Conservation (phyloP, 2,329 filamentous ascomycete species). For the Claviceps sp. region DNA sequence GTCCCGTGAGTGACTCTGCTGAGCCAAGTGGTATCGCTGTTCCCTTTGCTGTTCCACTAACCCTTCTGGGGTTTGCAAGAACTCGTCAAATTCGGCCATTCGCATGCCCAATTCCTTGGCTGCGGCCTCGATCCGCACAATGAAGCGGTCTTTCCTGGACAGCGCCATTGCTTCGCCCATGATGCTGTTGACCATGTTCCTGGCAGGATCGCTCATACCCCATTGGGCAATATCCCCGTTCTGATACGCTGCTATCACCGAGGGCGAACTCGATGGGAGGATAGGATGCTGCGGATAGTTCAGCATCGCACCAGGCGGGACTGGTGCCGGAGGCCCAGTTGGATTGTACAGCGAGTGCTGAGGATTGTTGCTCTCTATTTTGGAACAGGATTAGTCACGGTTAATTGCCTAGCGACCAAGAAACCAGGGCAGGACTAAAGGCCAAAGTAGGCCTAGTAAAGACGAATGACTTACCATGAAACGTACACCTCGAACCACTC, state of each 20-base stretch:
- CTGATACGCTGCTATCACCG: conserved; percentile 1
- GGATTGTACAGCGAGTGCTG: conserved; percentile 14
- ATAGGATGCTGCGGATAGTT: conserved; percentile 10
- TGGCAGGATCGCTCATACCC: conserved; percentile 11
- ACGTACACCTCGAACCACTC: conserved; percentile 44
- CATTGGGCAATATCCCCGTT: conserved; percentile 22
- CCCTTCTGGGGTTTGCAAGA: conserved; percentile 15
- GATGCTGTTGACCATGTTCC: conserved; percentile 20
- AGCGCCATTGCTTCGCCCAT: conserved; percentile 31
- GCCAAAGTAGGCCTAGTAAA: neutral
- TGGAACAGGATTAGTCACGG: neutral
- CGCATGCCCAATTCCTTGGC: conserved; percentile 41
- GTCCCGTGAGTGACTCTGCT: conserved; percentile 11
- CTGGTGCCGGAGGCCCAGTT: neutral
- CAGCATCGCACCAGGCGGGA: conserved; percentile 2
- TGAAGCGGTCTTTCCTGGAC: conserved; percentile 29
- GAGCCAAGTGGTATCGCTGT: conserved; percentile 4
- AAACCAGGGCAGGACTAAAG: neutral
- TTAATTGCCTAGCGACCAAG: neutral
- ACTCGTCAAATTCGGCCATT: conserved; percentile 38
- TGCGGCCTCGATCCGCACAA: conserved; percentile 39
- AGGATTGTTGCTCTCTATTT: conserved; percentile 31
- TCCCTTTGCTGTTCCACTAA: conserved; percentile 14
- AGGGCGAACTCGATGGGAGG: neutral
- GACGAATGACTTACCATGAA: conserved; percentile 34